These are phyloP conservation scores for Colletotrichum noveboracense DNA, from an alignment of 2,329 filamentous ascomycete species.

Conservation along the genomic window DNA sequence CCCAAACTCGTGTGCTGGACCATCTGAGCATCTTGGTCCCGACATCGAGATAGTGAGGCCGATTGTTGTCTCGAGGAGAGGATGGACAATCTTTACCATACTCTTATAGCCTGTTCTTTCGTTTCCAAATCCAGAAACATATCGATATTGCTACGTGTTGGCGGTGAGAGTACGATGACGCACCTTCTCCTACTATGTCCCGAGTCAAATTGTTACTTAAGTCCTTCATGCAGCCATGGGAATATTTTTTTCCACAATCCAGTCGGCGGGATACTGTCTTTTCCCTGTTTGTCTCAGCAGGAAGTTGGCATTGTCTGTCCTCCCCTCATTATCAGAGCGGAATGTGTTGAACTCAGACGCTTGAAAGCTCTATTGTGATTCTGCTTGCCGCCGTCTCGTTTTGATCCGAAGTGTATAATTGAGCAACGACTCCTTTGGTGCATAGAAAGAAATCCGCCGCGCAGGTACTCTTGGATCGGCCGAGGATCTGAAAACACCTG, in stretches of 20 bases:
- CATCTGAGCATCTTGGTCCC: not conserved
- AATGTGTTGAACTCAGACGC: not conserved
- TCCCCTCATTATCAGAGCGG: not conserved
- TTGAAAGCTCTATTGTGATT: not conserved
- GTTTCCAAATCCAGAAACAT: not conserved
- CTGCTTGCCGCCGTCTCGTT: not conserved
- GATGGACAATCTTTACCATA: not conserved
- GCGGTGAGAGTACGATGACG: not conserved
- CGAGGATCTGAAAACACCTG: not conserved
- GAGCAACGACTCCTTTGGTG: not conserved
- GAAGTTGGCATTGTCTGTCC: not conserved
- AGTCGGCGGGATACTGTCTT: too few relatives aligned
- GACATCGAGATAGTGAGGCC: not conserved
- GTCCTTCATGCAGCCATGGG: not conserved
- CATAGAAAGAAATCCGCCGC: fast-evolving
- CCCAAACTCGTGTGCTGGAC: not conserved
- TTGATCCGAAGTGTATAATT: not conserved
- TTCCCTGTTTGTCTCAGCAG: not conserved
- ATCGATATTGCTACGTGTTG: not conserved
- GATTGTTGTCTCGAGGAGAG: not conserved
- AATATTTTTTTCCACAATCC: not conserved
- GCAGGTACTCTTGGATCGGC: not conserved
- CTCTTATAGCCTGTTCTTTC: not conserved
- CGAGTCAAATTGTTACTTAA: not conserved
- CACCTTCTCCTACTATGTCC: not conserved